Evolutionary conservation across 2,329 filamentous ascomycete genomes (phyloP).

Genomic region (Lecanosticta acicola): DNA sequence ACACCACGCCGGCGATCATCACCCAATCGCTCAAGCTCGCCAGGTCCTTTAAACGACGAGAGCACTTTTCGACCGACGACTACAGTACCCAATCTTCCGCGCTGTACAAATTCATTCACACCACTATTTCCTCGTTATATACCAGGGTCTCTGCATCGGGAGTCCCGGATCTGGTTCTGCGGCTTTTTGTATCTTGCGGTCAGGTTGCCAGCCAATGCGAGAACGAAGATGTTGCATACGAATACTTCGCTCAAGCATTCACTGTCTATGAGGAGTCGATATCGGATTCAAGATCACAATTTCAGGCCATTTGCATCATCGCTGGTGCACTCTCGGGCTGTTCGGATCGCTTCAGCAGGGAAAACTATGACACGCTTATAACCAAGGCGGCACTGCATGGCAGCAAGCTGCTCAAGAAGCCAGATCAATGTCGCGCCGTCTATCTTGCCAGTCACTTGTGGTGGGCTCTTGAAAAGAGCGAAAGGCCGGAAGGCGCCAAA

Average conservation of each 20-base stretch:
- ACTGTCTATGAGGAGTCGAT: conserved; percentile 97
- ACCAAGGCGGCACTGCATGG: conserved; percentile 96
- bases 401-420: conserved; percentile 94
- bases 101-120: conserved; percentile 93
- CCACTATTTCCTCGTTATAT: conserved; percentile 78
- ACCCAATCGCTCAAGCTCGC: conserved; percentile 87
- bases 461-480: conserved; percentile 87
- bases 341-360: conserved; percentile 75
- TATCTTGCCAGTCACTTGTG: conserved; percentile 95
- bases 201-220: conserved; percentile 87
- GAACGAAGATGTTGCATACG: conserved; percentile 94
- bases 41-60: conserved; percentile 78
- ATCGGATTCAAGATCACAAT: conserved; percentile 91
- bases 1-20: conserved; percentile 87
- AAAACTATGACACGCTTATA: conserved; percentile 98
- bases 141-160: conserved; percentile 66
- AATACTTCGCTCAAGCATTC: conserved; percentile 97
- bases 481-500: conserved; percentile 47
- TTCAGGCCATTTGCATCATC: conserved; percentile 94
- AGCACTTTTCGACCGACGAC: conserved; percentile 76
- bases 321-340: conserved; percentile 83
- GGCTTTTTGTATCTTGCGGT: conserved; percentile 84
- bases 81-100: conserved; percentile 70
- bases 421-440: conserved; percentile 93
- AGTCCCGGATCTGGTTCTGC: conserved; percentile 79